Evolutionary conservation across 345 rosid genomes (phyloP).

Genomic region (Populus euphratica): DNA sequence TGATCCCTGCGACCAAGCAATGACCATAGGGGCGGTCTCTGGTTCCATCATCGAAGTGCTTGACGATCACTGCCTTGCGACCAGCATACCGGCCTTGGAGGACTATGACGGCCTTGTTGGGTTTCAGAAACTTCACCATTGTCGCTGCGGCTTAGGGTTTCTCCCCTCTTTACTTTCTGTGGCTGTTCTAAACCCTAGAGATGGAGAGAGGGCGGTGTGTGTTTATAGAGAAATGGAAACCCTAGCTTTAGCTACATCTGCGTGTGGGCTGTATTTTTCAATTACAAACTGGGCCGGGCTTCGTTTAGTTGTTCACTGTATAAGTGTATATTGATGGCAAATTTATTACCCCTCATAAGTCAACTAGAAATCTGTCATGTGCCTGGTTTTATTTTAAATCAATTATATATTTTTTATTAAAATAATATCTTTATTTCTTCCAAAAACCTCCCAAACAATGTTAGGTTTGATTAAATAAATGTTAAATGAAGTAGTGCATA

Average conservation of each 20-base stretch:
- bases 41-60: constrained; percentile 19
- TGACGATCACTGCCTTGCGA: constrained; percentile 25
- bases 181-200: background rate
- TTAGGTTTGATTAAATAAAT: too few relatives aligned
- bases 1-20: constrained; percentile 21
- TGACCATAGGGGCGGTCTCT: constrained; percentile 18
- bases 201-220: background rate
- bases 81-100: constrained; percentile 30
- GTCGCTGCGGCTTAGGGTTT: background rate
- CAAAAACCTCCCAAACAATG: too few relatives aligned
- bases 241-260: background rate
- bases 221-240: background rate
- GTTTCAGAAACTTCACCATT: constrained; percentile 18
- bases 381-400: too few relatives aligned
- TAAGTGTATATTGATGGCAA: too few relatives aligned
- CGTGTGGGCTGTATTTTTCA: background rate
- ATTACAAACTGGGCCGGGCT: background rate
- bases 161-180: background rate
- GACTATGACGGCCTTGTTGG: constrained; percentile 16
- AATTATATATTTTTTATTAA: too few relatives aligned
- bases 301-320: too few relatives aligned
- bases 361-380: too few relatives aligned
- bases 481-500: too few relatives aligned
- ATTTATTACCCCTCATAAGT: too few relatives aligned
- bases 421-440: too few relatives aligned